Evolutionary conservation across 176 grass and related monocot genomes (phyloP), one percentile per base, ranked within the genome.

Genomic region (Phoenix dactylifera): DNA sequence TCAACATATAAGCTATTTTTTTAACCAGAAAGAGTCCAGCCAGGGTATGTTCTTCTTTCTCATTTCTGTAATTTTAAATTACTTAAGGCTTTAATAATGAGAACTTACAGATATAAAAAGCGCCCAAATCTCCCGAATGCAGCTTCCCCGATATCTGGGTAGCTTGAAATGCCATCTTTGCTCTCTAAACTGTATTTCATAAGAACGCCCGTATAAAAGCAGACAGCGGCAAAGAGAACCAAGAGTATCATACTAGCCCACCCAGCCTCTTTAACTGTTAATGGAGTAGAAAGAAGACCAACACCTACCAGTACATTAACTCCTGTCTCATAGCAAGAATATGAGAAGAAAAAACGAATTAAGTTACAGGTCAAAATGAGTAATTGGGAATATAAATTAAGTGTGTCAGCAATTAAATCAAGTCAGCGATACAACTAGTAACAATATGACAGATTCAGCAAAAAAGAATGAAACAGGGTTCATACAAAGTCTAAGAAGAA

Each of bases 131-230:
- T 81, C 54, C 86, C 92, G 69, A 96, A 96, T 26, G 86, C 92
- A 77, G 87, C 87, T 80, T 97, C 87, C 10, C 87, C 92, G 44
- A 97, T 97, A 78, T 97, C 87, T 74, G 92, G 92, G 65, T 96
- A 96, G 57, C 71, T 88, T 48, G 70, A 72, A 77, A 96, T 80
- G 7, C 92, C 92, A 54, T 85, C 87, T 80, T 90, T 90, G 78
- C 69, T 90, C 72, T 96, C 92, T 6, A 96, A 90, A 66, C 92
- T 90, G 26, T 90, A 35, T 59, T 82, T 96, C 75, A 88, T 52
- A 74, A 96, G 80, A 72, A 82, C 60, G 69, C 87, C 81, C 52
- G 92, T 96, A 65, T 96, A 96, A 72, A 65, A 96, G 50, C 87
- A 96, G 69, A 77, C 60, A 15, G 15, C 61, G 1, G 92, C 80